Evolutionary conservation across 129 eudicot species (phyloP), one percentile per base, ranked within the genome.

Genomic region (Artemisia annua): DNA sequence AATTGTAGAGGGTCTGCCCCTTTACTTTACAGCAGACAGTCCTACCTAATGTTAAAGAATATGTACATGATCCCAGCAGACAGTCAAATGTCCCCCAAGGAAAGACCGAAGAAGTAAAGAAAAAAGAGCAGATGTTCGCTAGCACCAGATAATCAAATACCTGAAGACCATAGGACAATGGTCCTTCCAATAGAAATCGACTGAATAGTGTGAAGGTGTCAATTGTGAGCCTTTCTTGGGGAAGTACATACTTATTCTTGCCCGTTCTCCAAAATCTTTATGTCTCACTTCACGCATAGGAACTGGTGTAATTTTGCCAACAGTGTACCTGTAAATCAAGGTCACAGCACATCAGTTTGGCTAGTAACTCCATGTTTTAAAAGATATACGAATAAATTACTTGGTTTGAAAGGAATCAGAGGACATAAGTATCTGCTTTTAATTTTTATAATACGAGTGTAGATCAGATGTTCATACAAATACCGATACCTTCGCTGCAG

Each of bases 151-250:
- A 64, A 70, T 64, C 35, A 56, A 52, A 11, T 80, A 91, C 97
- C 97, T 88, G 92, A 91, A 91, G 46, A 88, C 96, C 96, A 91
- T 91, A 67, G 97, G 97, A 75, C 97, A 90, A 69, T 90, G 74
- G 19, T 95, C 99, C 76, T 85, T 95, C 99, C 99, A 95, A 66
- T 86, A 75, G 81, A 95, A 95, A 75, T 95, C 96, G 30, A 82
- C 32, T 48, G 99, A 90, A 68, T 83, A 70, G 70, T 95, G 99
- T 64, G 96, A 85, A 59, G 99, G 99, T 63, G 99, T 95, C 77
- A 90, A 79, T 59, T 82, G 85, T 50, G 99, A 95, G 16, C 99
- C 99, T 73, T 83, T 85, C 63, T 85, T 81, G 0, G 97, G 97
- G 51, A 95, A 95, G 72, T 86, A 86, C 97, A 88, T 87, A 78